phyloP scores from a whole-genome alignment of 441 rosid species.

The Populus trichocarpa region DNA sequence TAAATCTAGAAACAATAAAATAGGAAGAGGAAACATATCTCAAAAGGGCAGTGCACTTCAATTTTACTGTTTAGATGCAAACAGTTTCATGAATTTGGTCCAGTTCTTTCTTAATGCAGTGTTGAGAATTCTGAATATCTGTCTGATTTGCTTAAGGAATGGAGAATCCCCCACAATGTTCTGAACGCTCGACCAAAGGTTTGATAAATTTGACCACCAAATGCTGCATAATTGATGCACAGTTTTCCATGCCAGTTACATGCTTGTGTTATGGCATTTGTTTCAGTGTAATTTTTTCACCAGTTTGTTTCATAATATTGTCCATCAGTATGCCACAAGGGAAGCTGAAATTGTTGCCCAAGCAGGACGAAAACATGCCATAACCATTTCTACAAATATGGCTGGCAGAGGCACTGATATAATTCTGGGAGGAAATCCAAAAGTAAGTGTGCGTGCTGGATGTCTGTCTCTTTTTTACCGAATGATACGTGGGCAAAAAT shows the following conservation, averaged over 20 bases:
- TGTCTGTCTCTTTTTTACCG: slow-evolving; percentile 5
- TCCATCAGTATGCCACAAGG: slow-evolving; percentile 84
- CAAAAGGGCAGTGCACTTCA: too few species aligned
- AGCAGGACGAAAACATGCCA: slow-evolving; percentile 90
- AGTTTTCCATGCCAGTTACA: slow-evolving; percentile 5
- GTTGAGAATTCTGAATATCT: slow-evolving; percentile 92
- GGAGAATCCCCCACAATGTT: slow-evolving; percentile 87
- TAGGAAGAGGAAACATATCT: neutral
- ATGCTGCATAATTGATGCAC: slow-evolving; percentile 6
- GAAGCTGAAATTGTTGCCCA: slow-evolving; percentile 95
- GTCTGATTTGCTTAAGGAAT: slow-evolving; percentile 81
- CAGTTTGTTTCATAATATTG: slow-evolving; percentile 11
- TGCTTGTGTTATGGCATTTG: neutral
- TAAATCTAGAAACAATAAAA: neutral
- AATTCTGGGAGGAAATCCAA: slow-evolving; percentile 95
- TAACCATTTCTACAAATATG: slow-evolving; percentile 96
- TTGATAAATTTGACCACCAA: slow-evolving; percentile 16
- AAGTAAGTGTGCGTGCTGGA: slow-evolving; percentile 40
- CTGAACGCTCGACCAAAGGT: slow-evolving; percentile 98
- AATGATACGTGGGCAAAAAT: neutral
- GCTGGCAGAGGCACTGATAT: slow-evolving; percentile 99
- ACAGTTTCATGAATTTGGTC: slow-evolving; percentile 11
- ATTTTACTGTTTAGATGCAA: slow-evolving; percentile 1
- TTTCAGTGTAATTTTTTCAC: slow-evolving; percentile 14
- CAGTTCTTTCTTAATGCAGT: slow-evolving; percentile 47